Conservation (phyloP, 2,329 filamentous ascomycete species). For the Xylaria sp. region DNA sequence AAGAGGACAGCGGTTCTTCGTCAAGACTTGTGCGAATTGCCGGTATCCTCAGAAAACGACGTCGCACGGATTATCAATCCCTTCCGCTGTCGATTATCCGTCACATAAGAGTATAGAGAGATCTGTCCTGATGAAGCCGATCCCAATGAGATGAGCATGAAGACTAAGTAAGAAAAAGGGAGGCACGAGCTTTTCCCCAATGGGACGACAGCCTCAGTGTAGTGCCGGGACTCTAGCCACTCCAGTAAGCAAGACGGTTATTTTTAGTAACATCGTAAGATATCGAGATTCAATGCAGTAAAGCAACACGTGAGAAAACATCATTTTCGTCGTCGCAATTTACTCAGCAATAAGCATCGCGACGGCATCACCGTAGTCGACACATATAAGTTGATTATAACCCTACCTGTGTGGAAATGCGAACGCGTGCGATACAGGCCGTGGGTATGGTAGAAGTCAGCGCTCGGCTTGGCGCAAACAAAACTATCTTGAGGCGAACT, state of each 20-base stretch:
- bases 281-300: slow-evolving; percentile 20
- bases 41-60: neutral
- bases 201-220: slow-evolving; percentile 21
- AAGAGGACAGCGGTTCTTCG: neutral
- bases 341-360: slow-evolving; percentile 18
- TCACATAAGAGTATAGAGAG: slow-evolving; percentile 12
- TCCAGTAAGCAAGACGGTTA: slow-evolving; percentile 28
- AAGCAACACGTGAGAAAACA: slow-evolving; percentile 15
- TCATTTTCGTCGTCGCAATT: neutral
- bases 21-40: neutral
- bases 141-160: slow-evolving; percentile 11
- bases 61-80: neutral
- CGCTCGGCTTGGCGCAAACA: neutral
- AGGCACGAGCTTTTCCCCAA: slow-evolving; percentile 9
- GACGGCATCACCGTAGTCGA: neutral
- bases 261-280: slow-evolving; percentile 29
- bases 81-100: neutral
- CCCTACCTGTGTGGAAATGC: neutral
- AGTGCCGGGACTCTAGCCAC: neutral
- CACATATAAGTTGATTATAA: neutral
- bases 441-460: neutral
- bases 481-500: neutral
- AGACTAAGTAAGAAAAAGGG: slow-evolving; percentile 25
- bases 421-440: neutral
- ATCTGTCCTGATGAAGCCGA: slow-evolving; percentile 28